Conservation (phyloP, 768 basidiomycete genomes). For the Psilocybe tampanensis region DNA sequence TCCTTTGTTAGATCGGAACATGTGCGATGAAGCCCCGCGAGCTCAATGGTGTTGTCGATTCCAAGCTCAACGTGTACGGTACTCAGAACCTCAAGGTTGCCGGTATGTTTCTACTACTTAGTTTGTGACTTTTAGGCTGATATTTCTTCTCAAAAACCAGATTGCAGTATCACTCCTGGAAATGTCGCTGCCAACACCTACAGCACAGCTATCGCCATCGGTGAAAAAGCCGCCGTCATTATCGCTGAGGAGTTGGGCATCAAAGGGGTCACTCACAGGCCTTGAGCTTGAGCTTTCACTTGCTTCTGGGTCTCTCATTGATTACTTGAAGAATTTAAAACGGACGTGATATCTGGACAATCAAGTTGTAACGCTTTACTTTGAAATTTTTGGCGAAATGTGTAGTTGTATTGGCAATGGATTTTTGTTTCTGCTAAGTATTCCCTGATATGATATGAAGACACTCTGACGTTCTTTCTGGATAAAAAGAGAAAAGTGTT, state of each 20-base stretch:
- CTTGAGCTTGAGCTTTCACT: background rate
- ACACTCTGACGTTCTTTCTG: no score
- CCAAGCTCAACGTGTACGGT: slow-evolving; percentile 33
- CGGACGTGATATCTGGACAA: no score
- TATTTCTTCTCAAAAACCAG: background rate
- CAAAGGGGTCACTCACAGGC: slow-evolving; percentile 11
- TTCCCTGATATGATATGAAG: no score
- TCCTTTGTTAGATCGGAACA: slow-evolving; percentile 22
- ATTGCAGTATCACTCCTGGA: slow-evolving; percentile 27
- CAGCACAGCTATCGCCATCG: slow-evolving; percentile 39
- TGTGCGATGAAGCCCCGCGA: slow-evolving; percentile 32
- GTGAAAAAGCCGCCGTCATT: slow-evolving; percentile 57
- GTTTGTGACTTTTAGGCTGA: background rate
- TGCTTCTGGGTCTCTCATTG: no score
- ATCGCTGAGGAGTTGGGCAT: slow-evolving; percentile 45
- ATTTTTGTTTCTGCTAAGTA: no score
- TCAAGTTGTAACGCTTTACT: no score
- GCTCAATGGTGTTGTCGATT: slow-evolving; percentile 27
- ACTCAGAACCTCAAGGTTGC: slow-evolving; percentile 27
- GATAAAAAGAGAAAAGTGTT: no score
- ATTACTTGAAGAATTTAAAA: no score
- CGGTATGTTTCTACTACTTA: slow-evolving; percentile 9
- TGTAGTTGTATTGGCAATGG: no score
- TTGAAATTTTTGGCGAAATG: no score
- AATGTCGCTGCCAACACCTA: slow-evolving; percentile 39